These are phyloP conservation scores for Fremontodendron californicum DNA, from an alignment of 345 rosid species.

Conservation along the genomic window DNA sequence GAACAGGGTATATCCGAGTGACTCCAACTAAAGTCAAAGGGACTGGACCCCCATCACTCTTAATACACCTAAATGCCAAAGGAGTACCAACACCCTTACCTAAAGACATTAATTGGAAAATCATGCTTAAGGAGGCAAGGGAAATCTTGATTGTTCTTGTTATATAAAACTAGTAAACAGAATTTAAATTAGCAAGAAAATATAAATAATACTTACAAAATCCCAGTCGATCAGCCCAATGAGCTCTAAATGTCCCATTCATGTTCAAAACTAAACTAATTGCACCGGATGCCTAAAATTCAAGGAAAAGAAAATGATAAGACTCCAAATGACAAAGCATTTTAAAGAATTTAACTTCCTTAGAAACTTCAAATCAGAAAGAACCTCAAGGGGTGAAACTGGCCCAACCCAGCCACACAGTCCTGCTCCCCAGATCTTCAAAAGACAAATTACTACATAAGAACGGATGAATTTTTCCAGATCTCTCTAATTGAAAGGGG, in stretches of 20 bases:
- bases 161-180: constrained; percentile 9
- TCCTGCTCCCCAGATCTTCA: constrained; percentile 85
- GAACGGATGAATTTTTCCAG: constrained; percentile 14
- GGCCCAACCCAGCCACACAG: constrained; percentile 81
- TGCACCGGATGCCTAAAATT: constrained; percentile 57
- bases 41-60: constrained; percentile 77
- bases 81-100: constrained; percentile 69
- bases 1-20: constrained; percentile 78
- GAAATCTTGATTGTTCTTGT: constrained; percentile 15
- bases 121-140: constrained; percentile 20
- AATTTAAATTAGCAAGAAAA: constrained; percentile 17
- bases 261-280: constrained; percentile 61
- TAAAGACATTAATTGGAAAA: constrained; percentile 30
- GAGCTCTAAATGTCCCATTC: constrained; percentile 94
- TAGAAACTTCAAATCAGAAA: constrained; percentile 21
- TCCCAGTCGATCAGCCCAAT: constrained; percentile 90
- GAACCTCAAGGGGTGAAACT: constrained; percentile 87
- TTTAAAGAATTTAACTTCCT: constrained; percentile 15
- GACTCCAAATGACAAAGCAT: constrained; percentile 11
- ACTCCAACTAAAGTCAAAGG: constrained; percentile 82
- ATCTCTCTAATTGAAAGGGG: constrained; percentile 1
- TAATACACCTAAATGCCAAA: constrained; percentile 87
- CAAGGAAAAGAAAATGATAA: constrained; percentile 26
- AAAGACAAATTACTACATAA: constrained; percentile 28
- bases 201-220: constrained; percentile 57